These are phyloP conservation scores for Naganishia vaughanmartiniae DNA, from an alignment of 768 basidiomycete genomes.

Conservation along the genomic window DNA sequence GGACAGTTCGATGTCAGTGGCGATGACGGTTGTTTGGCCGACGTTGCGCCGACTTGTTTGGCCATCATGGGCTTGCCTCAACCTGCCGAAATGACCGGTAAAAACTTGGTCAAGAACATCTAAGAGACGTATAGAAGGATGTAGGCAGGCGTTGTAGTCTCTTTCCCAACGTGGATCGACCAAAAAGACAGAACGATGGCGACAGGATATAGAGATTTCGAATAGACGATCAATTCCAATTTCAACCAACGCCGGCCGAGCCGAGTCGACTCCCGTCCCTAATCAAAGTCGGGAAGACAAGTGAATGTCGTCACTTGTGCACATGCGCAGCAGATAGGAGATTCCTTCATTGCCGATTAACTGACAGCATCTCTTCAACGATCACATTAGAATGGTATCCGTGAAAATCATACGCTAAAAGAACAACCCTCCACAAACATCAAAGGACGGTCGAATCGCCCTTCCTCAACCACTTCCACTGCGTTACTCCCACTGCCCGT, in stretches of 20 bases:
- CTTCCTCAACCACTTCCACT: no score
- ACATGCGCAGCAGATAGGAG: background rate
- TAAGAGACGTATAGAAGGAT: background rate
- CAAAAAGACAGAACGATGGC: background rate
- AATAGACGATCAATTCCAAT: constrained; percentile 3
- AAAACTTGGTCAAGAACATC: constrained; percentile 37
- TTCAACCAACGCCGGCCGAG: background rate
- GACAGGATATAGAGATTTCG: constrained; percentile 1
- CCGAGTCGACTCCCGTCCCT: background rate
- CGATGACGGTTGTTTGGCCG: constrained; percentile 75
- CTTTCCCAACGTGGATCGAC: background rate
- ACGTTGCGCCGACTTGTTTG: constrained; percentile 85
- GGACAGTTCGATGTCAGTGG: constrained; percentile 58
- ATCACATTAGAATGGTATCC: background rate
- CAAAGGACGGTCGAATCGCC: background rate
- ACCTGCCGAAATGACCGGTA: constrained; percentile 47
- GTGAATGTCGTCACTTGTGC: no score
- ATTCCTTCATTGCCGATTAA: no score
- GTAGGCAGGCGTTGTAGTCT: background rate
- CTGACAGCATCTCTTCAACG: background rate
- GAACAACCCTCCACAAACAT: background rate
- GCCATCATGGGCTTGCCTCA: constrained; percentile 62
- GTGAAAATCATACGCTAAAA: background rate
- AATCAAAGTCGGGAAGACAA: background rate
- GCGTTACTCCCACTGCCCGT: no score